phyloP scores from a whole-genome alignment of 108 stramenopile genomes.

The Schizochytrium sp. region DNA sequence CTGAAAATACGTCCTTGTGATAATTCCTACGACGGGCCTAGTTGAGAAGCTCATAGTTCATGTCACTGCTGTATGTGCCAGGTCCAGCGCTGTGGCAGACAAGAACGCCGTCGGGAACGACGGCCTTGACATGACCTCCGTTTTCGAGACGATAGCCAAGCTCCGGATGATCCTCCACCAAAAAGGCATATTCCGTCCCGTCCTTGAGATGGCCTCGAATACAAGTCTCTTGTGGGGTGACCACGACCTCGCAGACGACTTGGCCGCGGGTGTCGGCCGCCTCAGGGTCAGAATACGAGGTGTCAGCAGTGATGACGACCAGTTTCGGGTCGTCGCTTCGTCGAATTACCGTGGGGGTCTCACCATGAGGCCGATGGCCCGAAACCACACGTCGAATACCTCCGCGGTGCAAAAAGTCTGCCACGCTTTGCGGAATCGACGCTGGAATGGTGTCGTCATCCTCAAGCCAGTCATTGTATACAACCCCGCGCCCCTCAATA shows the following conservation, averaged over 20 bases:
- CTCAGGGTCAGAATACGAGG: not conserved
- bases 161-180: not conserved
- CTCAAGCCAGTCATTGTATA: not conserved
- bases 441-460: not conserved
- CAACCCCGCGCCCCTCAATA: not conserved
- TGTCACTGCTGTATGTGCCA: not conserved
- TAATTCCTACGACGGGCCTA: not conserved
- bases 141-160: not conserved
- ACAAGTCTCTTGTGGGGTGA: not conserved
- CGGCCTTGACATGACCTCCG: not conserved
- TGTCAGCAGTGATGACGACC: not conserved
- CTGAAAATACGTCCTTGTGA: too few species aligned
- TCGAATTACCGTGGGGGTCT: not conserved
- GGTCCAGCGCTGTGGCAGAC: not conserved
- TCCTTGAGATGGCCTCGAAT: not conserved
- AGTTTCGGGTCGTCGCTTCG: not conserved
- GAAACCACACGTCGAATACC: not conserved
- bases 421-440: not conserved
- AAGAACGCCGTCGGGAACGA: not conserved
- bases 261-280: not conserved
- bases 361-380: not conserved
- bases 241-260: not conserved
- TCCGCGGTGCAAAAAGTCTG: not conserved
- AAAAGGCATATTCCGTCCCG: not conserved
- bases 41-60: not conserved